Percentiles rank a stretch among this genome's conserved stretches.
Evolutionary conservation across 768 basidiomycete genomes (phyloP).

Genomic region (Leucosporidium creatinivorum): DNA sequence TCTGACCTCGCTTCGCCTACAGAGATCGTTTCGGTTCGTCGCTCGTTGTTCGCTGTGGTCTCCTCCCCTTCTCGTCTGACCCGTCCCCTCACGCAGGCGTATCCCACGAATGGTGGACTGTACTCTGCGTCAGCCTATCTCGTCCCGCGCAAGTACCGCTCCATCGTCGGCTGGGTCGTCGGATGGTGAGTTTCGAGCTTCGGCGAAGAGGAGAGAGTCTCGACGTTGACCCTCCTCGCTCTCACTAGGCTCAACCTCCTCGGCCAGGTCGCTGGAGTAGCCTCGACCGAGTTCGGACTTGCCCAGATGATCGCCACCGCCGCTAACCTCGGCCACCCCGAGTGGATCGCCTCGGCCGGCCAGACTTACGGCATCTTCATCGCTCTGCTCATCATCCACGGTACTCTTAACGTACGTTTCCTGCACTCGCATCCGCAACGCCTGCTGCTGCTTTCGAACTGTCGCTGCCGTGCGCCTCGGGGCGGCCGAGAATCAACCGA

Average conservation of each 20-base stretch:
- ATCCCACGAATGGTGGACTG: slow-evolving; percentile 46
- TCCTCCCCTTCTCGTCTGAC: too few relatives aligned
- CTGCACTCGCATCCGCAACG: too few relatives aligned
- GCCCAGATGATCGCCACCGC: slow-evolving; percentile 52
- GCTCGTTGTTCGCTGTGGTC: too few relatives aligned
- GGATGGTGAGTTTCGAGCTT: slow-evolving; percentile 40
- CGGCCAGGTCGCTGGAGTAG: slow-evolving; percentile 76
- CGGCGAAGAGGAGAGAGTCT: too few relatives aligned
- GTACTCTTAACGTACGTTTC: slow-evolving; percentile 52
- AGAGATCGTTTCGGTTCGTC: slow-evolving; percentile 41
- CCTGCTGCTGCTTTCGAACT: too few relatives aligned
- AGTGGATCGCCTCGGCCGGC: slow-evolving; percentile 57
- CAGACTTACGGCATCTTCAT: slow-evolving; percentile 72
- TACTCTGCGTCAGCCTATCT: slow-evolving; percentile 45
- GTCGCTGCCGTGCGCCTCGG: background rate
- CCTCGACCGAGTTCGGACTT: slow-evolving; percentile 72
- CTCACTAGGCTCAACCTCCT: slow-evolving; percentile 58
- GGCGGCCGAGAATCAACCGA: background rate
- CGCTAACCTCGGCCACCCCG: slow-evolving; percentile 55
- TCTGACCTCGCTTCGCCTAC: too few relatives aligned
- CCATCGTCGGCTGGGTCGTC: slow-evolving; percentile 42
- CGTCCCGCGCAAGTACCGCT: slow-evolving; percentile 41
- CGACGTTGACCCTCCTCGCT: too few relatives aligned
- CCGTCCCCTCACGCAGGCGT: slow-evolving; percentile 32
- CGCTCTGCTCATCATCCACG: slow-evolving; percentile 69